Base-by-base conservation (phyloP, 441 rosid genomes). In the Arabidopsis hybrid region DNA sequence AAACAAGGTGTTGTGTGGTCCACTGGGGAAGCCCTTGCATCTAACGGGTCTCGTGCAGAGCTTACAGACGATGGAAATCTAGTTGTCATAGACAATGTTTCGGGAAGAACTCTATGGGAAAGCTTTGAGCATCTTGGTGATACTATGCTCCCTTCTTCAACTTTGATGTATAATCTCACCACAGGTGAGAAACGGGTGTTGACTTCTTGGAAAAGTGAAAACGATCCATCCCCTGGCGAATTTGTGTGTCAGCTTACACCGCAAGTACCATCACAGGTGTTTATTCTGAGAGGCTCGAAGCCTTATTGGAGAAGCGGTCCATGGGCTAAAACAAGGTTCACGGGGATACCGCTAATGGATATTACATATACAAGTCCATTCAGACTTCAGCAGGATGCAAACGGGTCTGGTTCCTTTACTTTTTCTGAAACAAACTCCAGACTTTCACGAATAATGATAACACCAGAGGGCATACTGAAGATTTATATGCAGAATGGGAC, bases 71-170 rank as follows among this genome's bases (percentile, higher is more conserved):
- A 49, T 0, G 80, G 83, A 12, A 50, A 74, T 35, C 68, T 74
- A 60, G 21, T 67, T 60, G 46, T 74, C 36, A 32, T 7, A 35
- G 78, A 67, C 32, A 60, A 42, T 36, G 68, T 18, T 38, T 50
- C 42, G 0, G 57, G 69, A 42, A 67, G 43, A 40, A 45, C 50
- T 14, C 31, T 36, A 60, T 77, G 77, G 80, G 50, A 65, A 46
- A 77, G 80, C 76, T 77, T 71, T 59, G 64, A 51, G 36, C 39
- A 71, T 65, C 80, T 60, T 17, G 14, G 71, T 83, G 83, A 73
- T 65, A 77, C 73, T 39, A 49, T 73, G 56, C 61, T 46, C 16
- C 38, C 73, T 51, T 40, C 51, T 16, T 56, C 75, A 42, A 0
- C 13, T 11, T 1, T 77, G 32, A 34, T 0, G 13, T 50, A 72